Evolutionary conservation across 805 yeast genomes (phyloP).

Genomic region (Jamesozyma rosinii): DNA sequence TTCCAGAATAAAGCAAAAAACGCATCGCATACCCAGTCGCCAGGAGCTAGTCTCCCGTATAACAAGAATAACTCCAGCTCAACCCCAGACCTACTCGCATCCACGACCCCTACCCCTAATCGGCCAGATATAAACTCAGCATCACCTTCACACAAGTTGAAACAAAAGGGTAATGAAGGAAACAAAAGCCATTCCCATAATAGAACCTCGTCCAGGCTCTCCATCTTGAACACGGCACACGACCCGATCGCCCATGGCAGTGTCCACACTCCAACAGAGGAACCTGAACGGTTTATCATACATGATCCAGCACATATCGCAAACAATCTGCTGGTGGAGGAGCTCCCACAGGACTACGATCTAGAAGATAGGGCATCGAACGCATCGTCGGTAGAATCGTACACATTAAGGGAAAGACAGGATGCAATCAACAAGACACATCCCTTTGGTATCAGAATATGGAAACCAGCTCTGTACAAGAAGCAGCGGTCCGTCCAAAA

Average conservation of each 20-base stretch:
- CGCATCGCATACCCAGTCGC: constrained; percentile 1
- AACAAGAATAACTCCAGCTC: neutral
- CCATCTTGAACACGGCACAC: neutral
- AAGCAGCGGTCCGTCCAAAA: constrained; percentile 84
- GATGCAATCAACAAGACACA: constrained; percentile 94
- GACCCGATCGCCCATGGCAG: neutral
- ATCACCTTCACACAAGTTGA: neutral
- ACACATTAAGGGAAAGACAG: constrained; percentile 84
- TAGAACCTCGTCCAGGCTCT: neutral
- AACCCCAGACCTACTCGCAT: neutral
- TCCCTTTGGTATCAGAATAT: constrained; percentile 95
- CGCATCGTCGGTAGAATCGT: constrained; percentile 58
- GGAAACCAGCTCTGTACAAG: constrained; percentile 97
- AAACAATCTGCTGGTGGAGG: constrained; percentile 12
- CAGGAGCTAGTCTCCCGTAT: neutral
- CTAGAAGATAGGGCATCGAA: constrained; percentile 28
- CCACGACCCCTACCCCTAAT: neutral
- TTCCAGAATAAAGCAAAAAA: constrained; percentile 13
- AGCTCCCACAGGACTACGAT: constrained; percentile 6
- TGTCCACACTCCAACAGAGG: neutral
- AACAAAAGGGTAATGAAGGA: neutral
- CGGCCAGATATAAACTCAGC: neutral
- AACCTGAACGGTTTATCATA: constrained; percentile 10
- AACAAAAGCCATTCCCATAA: neutral
- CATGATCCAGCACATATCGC: constrained; percentile 10